These are phyloP conservation scores for Boletus bicolor DNA, from an alignment of 768 basidiomycete genomes.

Conservation along the genomic window DNA sequence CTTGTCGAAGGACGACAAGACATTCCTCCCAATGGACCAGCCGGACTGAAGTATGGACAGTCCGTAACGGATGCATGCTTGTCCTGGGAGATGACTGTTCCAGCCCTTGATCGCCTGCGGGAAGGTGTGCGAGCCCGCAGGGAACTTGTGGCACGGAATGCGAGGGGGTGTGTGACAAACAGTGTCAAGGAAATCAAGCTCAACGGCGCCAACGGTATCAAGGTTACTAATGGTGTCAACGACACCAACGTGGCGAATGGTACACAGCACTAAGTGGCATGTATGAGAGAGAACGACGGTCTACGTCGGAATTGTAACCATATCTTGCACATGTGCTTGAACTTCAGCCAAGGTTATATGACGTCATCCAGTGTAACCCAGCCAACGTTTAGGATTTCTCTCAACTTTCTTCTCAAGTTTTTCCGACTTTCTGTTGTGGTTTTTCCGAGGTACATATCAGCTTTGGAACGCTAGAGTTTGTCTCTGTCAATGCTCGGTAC, in stretches of 20 bases:
- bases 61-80: slow-evolving; percentile 90
- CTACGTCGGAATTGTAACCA: neutral
- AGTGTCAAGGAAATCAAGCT: slow-evolving; percentile 15
- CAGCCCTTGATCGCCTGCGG: slow-evolving; percentile 79
- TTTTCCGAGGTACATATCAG: neutral
- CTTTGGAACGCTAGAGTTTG: neutral
- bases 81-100: slow-evolving; percentile 85
- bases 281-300: neutral
- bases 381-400: too few species aligned
- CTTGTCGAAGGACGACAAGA: slow-evolving; percentile 85
- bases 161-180: slow-evolving; percentile 11
- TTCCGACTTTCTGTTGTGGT: neutral
- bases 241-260: slow-evolving; percentile 21
- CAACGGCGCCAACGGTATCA: slow-evolving; percentile 6
- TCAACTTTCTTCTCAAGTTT: neutral
- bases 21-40: slow-evolving; percentile 68
- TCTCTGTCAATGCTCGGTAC: neutral
- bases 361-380: slow-evolving; percentile 4
- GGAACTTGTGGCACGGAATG: slow-evolving; percentile 39
- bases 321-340: neutral
- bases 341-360: neutral
- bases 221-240: slow-evolving; percentile 18
- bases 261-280: neutral
- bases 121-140: slow-evolving; percentile 81
- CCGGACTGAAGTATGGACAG: slow-evolving; percentile 75